Evolutionary conservation across 371 early-diverging fungal species (phyloP).

Genomic region (Capillidium rhysosporum): DNA sequence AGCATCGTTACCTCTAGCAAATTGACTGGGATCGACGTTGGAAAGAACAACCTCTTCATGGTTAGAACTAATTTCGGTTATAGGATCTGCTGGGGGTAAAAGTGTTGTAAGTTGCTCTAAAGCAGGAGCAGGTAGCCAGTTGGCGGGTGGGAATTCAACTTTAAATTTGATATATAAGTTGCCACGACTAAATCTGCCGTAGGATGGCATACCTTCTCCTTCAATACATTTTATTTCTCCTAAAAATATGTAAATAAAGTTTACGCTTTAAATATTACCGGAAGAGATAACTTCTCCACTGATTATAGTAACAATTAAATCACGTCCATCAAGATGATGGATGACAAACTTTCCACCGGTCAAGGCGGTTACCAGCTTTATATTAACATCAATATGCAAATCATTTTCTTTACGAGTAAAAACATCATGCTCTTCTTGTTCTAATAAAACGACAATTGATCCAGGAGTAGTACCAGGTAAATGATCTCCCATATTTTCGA

Average conservation of each 20-base stretch:
- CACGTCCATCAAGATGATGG: slow-evolving; percentile 78
- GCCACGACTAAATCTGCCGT: slow-evolving; percentile 69
- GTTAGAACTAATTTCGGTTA: slow-evolving; percentile 21
- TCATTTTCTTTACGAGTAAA: slow-evolving; percentile 65
- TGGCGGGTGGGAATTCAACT: slow-evolving; percentile 75
- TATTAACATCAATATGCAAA: slow-evolving; percentile 46
- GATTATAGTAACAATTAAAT: slow-evolving; percentile 59
- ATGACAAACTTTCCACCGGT: slow-evolving; percentile 76
- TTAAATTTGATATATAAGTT: slow-evolving; percentile 83
- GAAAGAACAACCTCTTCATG: slow-evolving; percentile 63
- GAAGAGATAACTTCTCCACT: slow-evolving; percentile 86
- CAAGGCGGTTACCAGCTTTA: slow-evolving; percentile 78
- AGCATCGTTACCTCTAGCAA: slow-evolving; percentile 30
- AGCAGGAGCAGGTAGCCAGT: slow-evolving; percentile 34
- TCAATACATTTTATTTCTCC: slow-evolving; percentile 57
- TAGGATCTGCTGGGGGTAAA: slow-evolving; percentile 32
- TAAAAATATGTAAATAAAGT: not conserved
- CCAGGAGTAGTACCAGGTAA: slow-evolving; percentile 59
- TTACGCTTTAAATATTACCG: slow-evolving; percentile 12
- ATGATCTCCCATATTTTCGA: slow-evolving; percentile 83
- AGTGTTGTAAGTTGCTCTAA: slow-evolving; percentile 25
- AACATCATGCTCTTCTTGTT: slow-evolving; percentile 55
- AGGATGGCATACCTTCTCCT: slow-evolving; percentile 92
- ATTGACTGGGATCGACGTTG: slow-evolving; percentile 47
- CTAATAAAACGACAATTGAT: slow-evolving; percentile 66